Percentiles rank a stretch among this genome's conserved stretches.
phyloP scores from a whole-genome alignment of 306 rosid species.

The Oxytropis ochrocephala region DNA sequence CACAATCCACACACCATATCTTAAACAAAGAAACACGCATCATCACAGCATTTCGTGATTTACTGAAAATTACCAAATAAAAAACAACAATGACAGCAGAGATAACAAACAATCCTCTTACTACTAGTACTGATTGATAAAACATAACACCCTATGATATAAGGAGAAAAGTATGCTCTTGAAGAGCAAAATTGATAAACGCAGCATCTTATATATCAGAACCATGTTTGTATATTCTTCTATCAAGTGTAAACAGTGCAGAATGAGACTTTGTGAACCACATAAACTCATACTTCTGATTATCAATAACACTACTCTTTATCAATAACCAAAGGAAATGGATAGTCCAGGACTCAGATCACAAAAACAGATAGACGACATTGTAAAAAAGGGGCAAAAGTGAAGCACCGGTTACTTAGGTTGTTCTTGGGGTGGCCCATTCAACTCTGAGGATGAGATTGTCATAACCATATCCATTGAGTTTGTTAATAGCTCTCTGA shows the following conservation, averaged over 20 bases:
- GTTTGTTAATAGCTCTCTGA: slow-evolving; percentile 84
- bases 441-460: slow-evolving; percentile 51
- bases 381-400: neutral
- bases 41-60: too few species aligned
- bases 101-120: too few species aligned
- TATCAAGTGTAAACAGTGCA: neutral
- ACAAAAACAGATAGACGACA: slow-evolving; percentile 5
- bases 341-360: neutral
- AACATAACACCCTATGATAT: too few species aligned
- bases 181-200: neutral
- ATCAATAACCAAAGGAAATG: neutral
- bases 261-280: neutral
- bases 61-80: too few species aligned
- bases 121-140: too few species aligned
- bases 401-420: neutral
- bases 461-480: slow-evolving; percentile 94
- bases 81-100: too few species aligned
- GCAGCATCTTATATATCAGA: neutral
- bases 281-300: neutral
- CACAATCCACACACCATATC: too few species aligned
- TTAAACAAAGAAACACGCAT: too few species aligned
- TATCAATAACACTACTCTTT: neutral
- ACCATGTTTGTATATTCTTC: neutral
- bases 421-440: slow-evolving; percentile 47
- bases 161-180: neutral